Percentiles rank a stretch among this genome's conserved stretches.
Conservation (phyloP, 1,139 yeast genomes). For the Saccharomyces uvarum region DNA sequence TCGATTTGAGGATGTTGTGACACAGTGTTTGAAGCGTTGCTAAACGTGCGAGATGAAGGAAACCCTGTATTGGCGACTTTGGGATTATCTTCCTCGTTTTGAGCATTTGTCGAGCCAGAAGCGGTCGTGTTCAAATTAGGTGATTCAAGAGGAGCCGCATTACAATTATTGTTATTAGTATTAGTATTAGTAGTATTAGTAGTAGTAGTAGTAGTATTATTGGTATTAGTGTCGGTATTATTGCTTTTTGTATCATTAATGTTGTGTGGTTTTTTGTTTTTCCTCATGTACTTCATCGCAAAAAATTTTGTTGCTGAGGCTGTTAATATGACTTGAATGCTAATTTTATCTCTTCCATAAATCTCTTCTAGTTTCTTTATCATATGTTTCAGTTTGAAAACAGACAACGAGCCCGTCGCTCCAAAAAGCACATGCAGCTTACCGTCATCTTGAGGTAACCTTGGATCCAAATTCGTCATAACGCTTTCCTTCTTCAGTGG, state of each 20-base stretch:
- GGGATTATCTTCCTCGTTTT: neutral
- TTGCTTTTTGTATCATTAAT: neutral
- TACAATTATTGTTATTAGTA: neutral
- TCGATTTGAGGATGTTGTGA: slow-evolving; percentile 31
- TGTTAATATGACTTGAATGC: slow-evolving; percentile 76
- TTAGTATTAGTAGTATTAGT: neutral
- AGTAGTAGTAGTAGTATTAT: slow-evolving; percentile 3
- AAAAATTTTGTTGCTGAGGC: slow-evolving; percentile 78
- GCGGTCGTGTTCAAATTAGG: neutral
- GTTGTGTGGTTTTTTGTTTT: slow-evolving; percentile 6
- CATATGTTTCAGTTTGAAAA: slow-evolving; percentile 65
- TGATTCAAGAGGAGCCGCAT: neutral
- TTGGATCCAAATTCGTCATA: slow-evolving; percentile 45
- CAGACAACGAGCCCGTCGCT: slow-evolving; percentile 83
- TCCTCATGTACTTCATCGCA: slow-evolving; percentile 35
- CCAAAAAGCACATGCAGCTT: slow-evolving; percentile 80
- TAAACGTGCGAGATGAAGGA: neutral
- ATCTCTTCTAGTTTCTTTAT: slow-evolving; percentile 72
- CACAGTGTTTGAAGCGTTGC: slow-evolving; percentile 7
- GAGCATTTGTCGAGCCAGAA: neutral
- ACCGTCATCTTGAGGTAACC: slow-evolving; percentile 86
- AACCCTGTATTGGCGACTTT: neutral
- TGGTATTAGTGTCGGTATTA: slow-evolving; percentile 3
- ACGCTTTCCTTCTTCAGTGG: neutral
- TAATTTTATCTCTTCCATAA: slow-evolving; percentile 60